Conservation (phyloP, 805 yeast genomes). For the Hanseniaspora pseudoguilliermondii region DNA sequence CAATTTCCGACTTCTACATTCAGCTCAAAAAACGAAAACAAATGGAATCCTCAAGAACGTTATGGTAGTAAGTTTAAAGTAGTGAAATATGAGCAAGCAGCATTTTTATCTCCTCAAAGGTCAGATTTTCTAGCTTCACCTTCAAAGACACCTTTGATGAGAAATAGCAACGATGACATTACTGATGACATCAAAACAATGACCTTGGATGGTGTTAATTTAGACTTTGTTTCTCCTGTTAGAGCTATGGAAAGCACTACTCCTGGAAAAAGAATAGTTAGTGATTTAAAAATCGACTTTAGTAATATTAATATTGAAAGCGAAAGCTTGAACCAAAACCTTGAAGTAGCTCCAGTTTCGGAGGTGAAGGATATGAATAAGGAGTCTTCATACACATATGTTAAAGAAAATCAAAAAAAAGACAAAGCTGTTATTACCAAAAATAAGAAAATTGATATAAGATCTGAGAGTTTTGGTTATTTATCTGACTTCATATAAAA, state of each 20-base stretch:
- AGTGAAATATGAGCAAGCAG: not conserved
- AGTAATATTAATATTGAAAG: not conserved
- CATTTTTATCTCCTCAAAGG: not conserved
- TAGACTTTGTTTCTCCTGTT: conserved; percentile 9
- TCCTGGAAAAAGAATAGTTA: not conserved
- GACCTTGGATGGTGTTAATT: conserved; percentile 10
- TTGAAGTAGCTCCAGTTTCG: not conserved
- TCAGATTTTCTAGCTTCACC: conserved; percentile 4
- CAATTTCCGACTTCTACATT: not conserved
- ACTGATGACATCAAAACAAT: conserved; percentile 8
- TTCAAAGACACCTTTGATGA: conserved; percentile 8
- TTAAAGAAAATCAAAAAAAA: not conserved
- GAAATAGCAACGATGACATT: not conserved
- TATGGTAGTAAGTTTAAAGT: conserved; percentile 11
- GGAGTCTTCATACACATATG: not conserved
- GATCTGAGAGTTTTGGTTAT: conserved; percentile 12
- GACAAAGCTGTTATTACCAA: not conserved
- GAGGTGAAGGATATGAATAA: not conserved
- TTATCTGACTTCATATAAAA: conserved; percentile 7
- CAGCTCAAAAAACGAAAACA: not conserved
- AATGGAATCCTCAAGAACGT: not conserved
- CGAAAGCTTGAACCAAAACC: not conserved
- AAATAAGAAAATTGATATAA: conserved; percentile 2
- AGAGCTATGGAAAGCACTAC: not conserved
- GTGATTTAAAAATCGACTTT: conserved; percentile 10